Evolutionary conservation across 2,329 filamentous ascomycete genomes (phyloP).

Genomic region (Moelleriella libera): DNA sequence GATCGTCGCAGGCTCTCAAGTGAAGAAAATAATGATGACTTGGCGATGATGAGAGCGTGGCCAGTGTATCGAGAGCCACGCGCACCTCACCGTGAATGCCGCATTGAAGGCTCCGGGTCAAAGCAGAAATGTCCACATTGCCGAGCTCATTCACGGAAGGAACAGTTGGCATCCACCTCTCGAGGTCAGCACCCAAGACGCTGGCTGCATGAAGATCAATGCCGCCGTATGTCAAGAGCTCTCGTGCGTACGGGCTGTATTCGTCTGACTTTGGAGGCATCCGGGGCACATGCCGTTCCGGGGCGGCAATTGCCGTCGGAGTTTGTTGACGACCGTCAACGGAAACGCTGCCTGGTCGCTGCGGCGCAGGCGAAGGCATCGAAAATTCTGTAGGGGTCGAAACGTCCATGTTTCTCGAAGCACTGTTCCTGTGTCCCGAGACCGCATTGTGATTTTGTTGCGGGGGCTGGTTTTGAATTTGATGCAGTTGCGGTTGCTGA

Average conservation of each 20-base stretch:
- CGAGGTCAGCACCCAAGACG: slow-evolving; percentile 52
- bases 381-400: slow-evolving; percentile 22
- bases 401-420: slow-evolving; percentile 36
- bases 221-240: slow-evolving; percentile 52
- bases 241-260: slow-evolving; percentile 40
- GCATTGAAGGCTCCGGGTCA: slow-evolving; percentile 80
- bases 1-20: slow-evolving; percentile 66
- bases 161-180: slow-evolving; percentile 56
- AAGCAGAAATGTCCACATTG: slow-evolving; percentile 75
- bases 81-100: slow-evolving; percentile 85
- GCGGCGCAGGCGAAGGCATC: slow-evolving; percentile 29
- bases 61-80: slow-evolving; percentile 73
- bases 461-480: slow-evolving; percentile 1
- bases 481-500: slow-evolving; percentile 14
- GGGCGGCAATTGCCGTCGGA: slow-evolving; percentile 6
- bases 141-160: slow-evolving; percentile 68
- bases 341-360: slow-evolving; percentile 25
- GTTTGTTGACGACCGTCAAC: slow-evolving; percentile 16
- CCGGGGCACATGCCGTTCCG: slow-evolving; percentile 20
- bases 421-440: slow-evolving; percentile 23
- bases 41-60: slow-evolving; percentile 48
- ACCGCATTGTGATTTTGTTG: slow-evolving; percentile 20
- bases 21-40: slow-evolving; percentile 50
- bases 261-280: slow-evolving; percentile 32
- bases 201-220: slow-evolving; percentile 52